Base-by-base conservation (phyloP, 306 rosid genomes). In the Quercus wislizeni region DNA sequence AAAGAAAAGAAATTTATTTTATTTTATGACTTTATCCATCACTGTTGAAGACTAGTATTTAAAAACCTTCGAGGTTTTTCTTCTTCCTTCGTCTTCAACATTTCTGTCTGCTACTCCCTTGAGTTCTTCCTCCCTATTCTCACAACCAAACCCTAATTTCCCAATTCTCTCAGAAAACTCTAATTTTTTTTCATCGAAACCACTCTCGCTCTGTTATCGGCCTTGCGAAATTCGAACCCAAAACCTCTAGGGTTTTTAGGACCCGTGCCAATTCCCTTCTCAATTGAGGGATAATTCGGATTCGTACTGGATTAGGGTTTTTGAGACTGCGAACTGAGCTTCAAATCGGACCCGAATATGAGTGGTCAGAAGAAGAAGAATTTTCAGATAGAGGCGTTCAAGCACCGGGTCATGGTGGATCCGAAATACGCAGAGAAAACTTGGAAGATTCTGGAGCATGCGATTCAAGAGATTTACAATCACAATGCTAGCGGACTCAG, bases 401-500 rank as follows among this genome's bases (percentile, higher is more conserved):
- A 28, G 87, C 89, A 88, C 75, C 83, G 86, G 38, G 84, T 83
- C 5, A 80, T 85, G 61, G 81, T 63, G 71, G 89, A 88, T 85
- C 89, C 89, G 20, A 88, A 85, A 69, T 85, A 83, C 69, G 89
- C 89, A 2, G 91, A 88, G 73, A 88, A 88, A 68, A 88, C 87
- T 1, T 88, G 89, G 91, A 78, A 80, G 84, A 41, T 88, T 80
- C 75, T 88, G 3, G 89, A 88, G 78, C 89, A 88, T 12, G 91
- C 91, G 4, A 88, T 88, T 33, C 76, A 88, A 3, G 91, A 88
- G 75, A 88, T 88, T 58, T 88, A 88, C 23, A 88, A 85, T 54
- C 89, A 80, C 31, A 88, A 88, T 83, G 86, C 91, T 21, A 88
- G 89, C 81, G 87, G 89, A 2, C 91, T 88, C 13, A 88, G 89